Base-by-base conservation (phyloP, 352 stramenopile species). In the Globisporangium nodosum region DNA sequence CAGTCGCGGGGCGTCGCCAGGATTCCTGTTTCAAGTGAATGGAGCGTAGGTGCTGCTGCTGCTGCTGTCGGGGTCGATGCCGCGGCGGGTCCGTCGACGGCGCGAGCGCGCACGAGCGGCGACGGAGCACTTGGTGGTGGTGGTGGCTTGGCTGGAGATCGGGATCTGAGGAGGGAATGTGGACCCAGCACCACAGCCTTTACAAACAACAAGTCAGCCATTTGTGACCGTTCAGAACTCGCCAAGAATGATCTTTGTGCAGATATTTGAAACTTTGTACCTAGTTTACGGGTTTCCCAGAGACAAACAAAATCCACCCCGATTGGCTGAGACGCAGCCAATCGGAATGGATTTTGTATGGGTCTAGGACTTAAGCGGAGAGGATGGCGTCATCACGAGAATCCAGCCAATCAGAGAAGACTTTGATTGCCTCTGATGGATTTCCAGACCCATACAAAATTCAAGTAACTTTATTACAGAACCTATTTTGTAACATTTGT, bases 231-330 rank as follows among this genome's bases (percentile, higher is more conserved):
- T 7, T 48, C 8, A 13, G 51, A 56, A 56, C 39, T 21, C 33
- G 8, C 54, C 3, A 16, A 40, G 42, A 52, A 51, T 18, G 11
- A 60, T 60, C 53, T 40, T 42, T 45, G 31, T 51, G 53, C 37
- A 6, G 18, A 9, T 40, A 11, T 30, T 33, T 54, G 12, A n/a
- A 54, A 15, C 3, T 39, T 42, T 54, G 16, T 27, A 27, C 24
- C 24, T 27, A 27, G 24, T 27, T 27, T 27, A 27, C 24, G 24
- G 24, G 24, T 27, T 27, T 27, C 24, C 24, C 24, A 27, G 1
- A 27, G 24, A 27, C 24, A 27, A 3, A 3, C 24, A 27, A 3
- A 27, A 27, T 27, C 24, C 24, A 27, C 24, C 1, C 33, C 33
- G 33, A 37, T 37, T 37, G 33, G 31, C n/a, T 33, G 21, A 24